A percentile compares a stretch with the other conserved stretches of the same genome.
phyloP scores from a whole-genome alignment of 768 basidiomycete genomes.

The Lactifluus subvellereus region DNA sequence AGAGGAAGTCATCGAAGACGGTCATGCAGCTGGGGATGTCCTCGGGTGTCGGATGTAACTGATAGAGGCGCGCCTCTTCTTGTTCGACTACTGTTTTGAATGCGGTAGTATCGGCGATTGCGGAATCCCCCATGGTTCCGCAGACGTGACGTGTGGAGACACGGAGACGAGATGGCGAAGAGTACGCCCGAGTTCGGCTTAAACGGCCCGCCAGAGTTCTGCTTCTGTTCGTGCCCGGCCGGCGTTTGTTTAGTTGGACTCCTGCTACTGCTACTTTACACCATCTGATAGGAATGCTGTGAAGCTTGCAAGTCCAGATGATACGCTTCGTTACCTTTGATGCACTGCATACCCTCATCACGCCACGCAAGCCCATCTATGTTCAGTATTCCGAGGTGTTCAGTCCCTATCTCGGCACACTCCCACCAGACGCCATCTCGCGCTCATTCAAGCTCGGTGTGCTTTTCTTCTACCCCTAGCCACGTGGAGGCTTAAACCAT shows the following conservation, averaged over 20 bases:
- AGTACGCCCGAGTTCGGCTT: background rate
- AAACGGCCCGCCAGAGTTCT: background rate
- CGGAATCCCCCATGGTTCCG: background rate
- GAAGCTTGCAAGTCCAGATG: conserved; percentile 18
- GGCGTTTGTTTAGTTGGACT: too few species aligned
- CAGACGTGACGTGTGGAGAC: too few species aligned
- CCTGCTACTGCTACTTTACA: too few species aligned
- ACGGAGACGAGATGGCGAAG: too few species aligned
- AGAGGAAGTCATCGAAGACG: conserved; percentile 64
- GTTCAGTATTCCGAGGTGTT: conserved; percentile 62
- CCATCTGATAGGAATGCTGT: too few species aligned
- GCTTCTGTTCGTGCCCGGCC: too few species aligned
- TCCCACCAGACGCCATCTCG: conserved; percentile 48
- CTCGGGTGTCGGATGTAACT: conserved; percentile 64
- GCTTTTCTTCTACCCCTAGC: conserved; percentile 11
- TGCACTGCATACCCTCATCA: conserved; percentile 67
- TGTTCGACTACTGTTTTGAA: conserved; percentile 55
- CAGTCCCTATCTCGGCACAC: conserved; percentile 55
- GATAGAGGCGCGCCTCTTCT: conserved; percentile 60
- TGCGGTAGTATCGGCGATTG: conserved; percentile 27
- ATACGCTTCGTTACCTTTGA: conserved; percentile 76
- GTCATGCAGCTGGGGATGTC: conserved; percentile 81
- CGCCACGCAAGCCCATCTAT: conserved; percentile 61
- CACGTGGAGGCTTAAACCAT: background rate
- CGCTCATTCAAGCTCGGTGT: conserved; percentile 56